A percentile compares a stretch with the other conserved stretches of the same genome.
Evolutionary conservation across 2,329 filamentous ascomycete genomes (phyloP).

Genomic region (Pseudogymnoascus sp.): DNA sequence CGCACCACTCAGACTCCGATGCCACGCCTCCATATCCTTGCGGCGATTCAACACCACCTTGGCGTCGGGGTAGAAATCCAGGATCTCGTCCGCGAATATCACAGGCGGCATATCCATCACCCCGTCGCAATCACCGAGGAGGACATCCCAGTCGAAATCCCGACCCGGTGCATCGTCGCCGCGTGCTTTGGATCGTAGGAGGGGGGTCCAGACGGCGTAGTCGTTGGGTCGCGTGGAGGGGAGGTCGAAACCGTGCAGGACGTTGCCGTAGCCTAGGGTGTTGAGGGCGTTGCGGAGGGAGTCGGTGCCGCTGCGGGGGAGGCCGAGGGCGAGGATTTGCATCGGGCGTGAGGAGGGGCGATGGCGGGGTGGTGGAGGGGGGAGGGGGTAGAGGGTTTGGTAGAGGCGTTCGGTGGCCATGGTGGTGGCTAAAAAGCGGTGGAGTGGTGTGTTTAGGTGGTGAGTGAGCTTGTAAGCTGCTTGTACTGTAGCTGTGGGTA

Average conservation of each 20-base stretch:
- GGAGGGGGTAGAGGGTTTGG: neutral
- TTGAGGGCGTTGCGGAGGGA: constrained; percentile 4
- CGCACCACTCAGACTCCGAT: constrained; percentile 15
- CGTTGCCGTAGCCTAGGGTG: constrained; percentile 10
- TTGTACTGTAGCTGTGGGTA: neutral
- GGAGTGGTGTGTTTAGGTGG: neutral
- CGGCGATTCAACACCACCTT: constrained; percentile 30
- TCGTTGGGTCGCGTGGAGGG: constrained; percentile 19
- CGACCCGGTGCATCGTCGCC: neutral
- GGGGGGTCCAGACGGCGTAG: constrained; percentile 28
- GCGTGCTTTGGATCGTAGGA: constrained; percentile 19
- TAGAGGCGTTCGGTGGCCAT: neutral
- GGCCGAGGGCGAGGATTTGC: constrained; percentile 29
- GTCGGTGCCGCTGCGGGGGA: constrained; percentile 27
- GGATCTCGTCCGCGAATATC: constrained; percentile 30
- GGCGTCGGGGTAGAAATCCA: constrained; percentile 29
- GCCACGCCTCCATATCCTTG: constrained; percentile 23
- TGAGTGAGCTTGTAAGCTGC: neutral
- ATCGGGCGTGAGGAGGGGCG: neutral
- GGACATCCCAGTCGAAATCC: neutral
- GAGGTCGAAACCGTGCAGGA: constrained; percentile 16
- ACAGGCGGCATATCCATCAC: constrained; percentile 28
- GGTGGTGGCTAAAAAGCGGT: neutral
- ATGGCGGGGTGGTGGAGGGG: neutral
- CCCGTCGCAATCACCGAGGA: neutral